Conservation (phyloP, 805 yeast species). For the Candida dajiaensis region DNA sequence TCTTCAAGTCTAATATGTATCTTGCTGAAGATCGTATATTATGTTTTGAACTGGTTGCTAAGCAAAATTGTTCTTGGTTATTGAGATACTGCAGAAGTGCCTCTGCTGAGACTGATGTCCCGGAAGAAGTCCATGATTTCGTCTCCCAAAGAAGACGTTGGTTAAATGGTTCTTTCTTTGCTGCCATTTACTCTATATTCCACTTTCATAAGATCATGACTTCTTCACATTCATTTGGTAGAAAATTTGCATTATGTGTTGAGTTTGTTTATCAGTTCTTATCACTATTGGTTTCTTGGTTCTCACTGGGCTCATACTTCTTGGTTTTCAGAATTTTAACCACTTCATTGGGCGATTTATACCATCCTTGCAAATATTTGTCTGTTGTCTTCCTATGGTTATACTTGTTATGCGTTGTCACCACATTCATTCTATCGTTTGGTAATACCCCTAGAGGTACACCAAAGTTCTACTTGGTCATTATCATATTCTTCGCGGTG, state of each 20-base stretch:
- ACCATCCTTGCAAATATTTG: slow-evolving; percentile 69
- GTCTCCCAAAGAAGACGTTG: slow-evolving; percentile 92
- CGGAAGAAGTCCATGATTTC: slow-evolving; percentile 79
- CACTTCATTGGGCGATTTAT: slow-evolving; percentile 63
- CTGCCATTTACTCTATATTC: slow-evolving; percentile 79
- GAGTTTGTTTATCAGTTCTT: slow-evolving; percentile 78
- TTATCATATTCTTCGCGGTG: slow-evolving; percentile 76
- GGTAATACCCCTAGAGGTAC: slow-evolving; percentile 96
- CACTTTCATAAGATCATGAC: slow-evolving; percentile 82
- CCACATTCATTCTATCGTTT: slow-evolving; percentile 83
- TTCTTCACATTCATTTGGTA: slow-evolving; percentile 51
- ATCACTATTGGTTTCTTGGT: slow-evolving; percentile 82
- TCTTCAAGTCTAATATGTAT: slow-evolving; percentile 94
- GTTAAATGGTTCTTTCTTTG: slow-evolving; percentile 96
- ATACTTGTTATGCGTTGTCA: slow-evolving; percentile 71
- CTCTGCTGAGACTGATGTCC: slow-evolving; percentile 93
- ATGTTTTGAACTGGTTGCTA: slow-evolving; percentile 94
- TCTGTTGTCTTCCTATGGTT: slow-evolving; percentile 82
- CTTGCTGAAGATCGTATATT: slow-evolving; percentile 94
- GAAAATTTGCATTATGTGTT: slow-evolving; percentile 68
- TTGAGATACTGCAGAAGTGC: slow-evolving; percentile 84
- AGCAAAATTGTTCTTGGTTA: slow-evolving; percentile 64
- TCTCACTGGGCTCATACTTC: slow-evolving; percentile 84
- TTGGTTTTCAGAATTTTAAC: slow-evolving; percentile 86
- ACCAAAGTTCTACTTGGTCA: slow-evolving; percentile 63